Base-by-base conservation (phyloP, 441 rosid species). In the Adansonia rubrostipa region DNA sequence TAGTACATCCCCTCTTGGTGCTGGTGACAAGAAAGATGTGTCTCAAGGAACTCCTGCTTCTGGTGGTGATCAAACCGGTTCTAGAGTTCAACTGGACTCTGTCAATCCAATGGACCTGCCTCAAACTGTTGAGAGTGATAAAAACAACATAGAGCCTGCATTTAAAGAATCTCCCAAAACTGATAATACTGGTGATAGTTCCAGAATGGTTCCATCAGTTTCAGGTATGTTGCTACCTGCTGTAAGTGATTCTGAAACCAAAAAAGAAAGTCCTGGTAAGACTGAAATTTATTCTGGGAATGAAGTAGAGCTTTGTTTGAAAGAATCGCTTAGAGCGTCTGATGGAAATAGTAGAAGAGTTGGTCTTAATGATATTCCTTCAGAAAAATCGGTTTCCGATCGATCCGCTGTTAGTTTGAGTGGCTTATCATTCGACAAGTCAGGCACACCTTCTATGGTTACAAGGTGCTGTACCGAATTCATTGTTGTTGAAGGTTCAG, bases 11-110 rank as follows among this genome's bases (percentile, higher is more conserved):
- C 62, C 42, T 17, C 47, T 9, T 0, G 13, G 7, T 65, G 72
- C 53, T 53, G 53, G 66, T 20, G 57, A 74, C 7, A 48, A 44
- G 77, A 61, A 60, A 60, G 68, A 15, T 60, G 44, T 11, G 13
- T 50, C 57, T 60, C 44, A 74, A 74, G 68, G 67, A 60, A 15
- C 57, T 44, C n/a, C 22, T 40, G n/a, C 65, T 20, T 7, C 62
- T 54, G 14, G 9, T 60, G 74, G 20, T 70, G 74, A 6, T 70
- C 74, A 70, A 70, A 50, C 10, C 2, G 60, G 44, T 70, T 70
- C 74, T 70, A 50, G 44, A 13, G 40, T 54, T 65, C 70, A 40
- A 36, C 50, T 2, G 11, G 48, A 40, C 11, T 65, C 70, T 33
- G 22, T 13, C 48, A 15, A 4, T 28, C 22, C 13, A 65, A 15